A percentile compares a stretch with the other conserved stretches of the same genome.
These are phyloP conservation scores for Aspergillus cavernicola DNA, from an alignment of 495 filamentous ascomycete genomes.

Conservation along the genomic window DNA sequence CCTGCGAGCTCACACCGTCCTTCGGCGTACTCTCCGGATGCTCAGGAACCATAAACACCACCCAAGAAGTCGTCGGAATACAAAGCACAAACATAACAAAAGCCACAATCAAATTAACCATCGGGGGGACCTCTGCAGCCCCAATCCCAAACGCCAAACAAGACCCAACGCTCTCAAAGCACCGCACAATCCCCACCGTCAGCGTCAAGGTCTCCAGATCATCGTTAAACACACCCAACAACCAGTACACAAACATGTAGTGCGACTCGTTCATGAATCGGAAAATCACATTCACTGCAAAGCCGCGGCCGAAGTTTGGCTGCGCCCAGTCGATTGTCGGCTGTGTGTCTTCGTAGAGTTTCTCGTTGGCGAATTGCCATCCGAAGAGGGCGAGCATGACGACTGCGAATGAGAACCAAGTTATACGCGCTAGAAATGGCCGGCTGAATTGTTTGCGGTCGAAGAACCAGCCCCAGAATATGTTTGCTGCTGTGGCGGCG, in stretches of 20 bases:
- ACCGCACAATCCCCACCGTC: constrained; percentile 12
- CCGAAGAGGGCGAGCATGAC: constrained; percentile 5
- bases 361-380: constrained; percentile 9
- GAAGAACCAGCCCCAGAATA: constrained; percentile 12
- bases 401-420: constrained; percentile 6
- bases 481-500: constrained; percentile 6
- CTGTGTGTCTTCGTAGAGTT: constrained; percentile 3
- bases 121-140: constrained; percentile 7
- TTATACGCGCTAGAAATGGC: constrained; percentile 4
- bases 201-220: constrained; percentile 8
- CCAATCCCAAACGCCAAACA: constrained; percentile 12
- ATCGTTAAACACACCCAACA: constrained; percentile 8
- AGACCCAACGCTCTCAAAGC: constrained; percentile 9
- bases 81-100: constrained; percentile 10
- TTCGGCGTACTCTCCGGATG: neutral
- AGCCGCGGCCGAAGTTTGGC: constrained; percentile 4
- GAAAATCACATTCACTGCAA: constrained; percentile 10
- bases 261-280: constrained; percentile 13
- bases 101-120: constrained; percentile 9
- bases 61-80: constrained; percentile 10
- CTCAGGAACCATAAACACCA: constrained; percentile 11
- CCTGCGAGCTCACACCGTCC: neutral
- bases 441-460: constrained; percentile 3
- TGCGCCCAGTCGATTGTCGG: constrained; percentile 10
- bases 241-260: constrained; percentile 12